Percentiles rank a stretch among this genome's conserved stretches.
These are phyloP conservation scores for Picochlorum costavermella DNA, from an alignment of 139 green algal genomes.

Conservation along the genomic window DNA sequence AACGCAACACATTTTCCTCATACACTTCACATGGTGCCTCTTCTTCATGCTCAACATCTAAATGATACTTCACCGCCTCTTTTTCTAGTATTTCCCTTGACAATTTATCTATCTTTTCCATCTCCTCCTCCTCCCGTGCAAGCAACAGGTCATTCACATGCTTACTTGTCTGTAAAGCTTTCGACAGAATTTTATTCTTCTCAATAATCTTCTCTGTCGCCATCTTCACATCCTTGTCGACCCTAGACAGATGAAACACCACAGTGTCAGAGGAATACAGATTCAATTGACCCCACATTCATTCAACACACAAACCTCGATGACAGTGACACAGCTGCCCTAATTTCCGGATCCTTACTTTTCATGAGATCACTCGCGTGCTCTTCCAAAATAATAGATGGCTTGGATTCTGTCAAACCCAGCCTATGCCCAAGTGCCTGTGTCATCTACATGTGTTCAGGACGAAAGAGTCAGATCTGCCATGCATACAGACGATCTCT, in stretches of 20 bases:
- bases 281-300: too few species aligned
- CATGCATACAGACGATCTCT: neutral
- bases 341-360: too few species aligned
- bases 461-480: neutral
- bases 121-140: conserved; percentile 36
- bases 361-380: too few species aligned
- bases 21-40: conserved; percentile 8
- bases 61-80: conserved; percentile 17
- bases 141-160: conserved; percentile 40
- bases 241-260: neutral
- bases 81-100: conserved; percentile 33
- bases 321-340: too few species aligned
- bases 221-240: neutral
- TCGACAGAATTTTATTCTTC: conserved; percentile 11
- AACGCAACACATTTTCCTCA: conserved; percentile 5
- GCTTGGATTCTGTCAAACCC: too few species aligned
- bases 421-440: too few species aligned
- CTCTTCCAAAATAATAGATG: too few species aligned
- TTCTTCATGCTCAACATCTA: conserved; percentile 9
- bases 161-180: conserved; percentile 21
- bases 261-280: too few species aligned
- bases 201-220: neutral
- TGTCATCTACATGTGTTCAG: neutral
- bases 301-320: too few species aligned
- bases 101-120: conserved; percentile 23